Evolutionary conservation across 1,139 yeast genomes (phyloP).

Genomic region (Yamadazyma aaseri): DNA sequence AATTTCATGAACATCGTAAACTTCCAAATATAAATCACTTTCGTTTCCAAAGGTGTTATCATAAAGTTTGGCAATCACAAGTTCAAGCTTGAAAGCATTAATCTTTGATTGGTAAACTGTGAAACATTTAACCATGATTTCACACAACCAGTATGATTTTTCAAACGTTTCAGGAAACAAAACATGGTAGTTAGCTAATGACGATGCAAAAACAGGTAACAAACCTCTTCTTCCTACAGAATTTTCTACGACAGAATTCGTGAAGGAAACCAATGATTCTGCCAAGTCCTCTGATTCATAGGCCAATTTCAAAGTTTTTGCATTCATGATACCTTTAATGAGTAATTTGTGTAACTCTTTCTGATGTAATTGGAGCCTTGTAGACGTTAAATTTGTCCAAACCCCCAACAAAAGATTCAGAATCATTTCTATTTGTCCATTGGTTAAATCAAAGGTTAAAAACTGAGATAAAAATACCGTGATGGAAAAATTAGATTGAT

Average conservation of each 20-base stretch:
- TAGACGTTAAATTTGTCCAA: slow-evolving; percentile 61
- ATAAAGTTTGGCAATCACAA: slow-evolving; percentile 49
- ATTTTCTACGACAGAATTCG: slow-evolving; percentile 44
- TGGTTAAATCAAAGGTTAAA: slow-evolving; percentile 6
- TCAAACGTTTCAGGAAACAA: slow-evolving; percentile 31
- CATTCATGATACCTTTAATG: slow-evolving; percentile 30
- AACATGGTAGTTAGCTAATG: slow-evolving; percentile 43
- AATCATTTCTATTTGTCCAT: slow-evolving; percentile 14
- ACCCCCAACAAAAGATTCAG: slow-evolving; percentile 37
- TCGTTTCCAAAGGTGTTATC: slow-evolving; percentile 34
- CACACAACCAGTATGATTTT: slow-evolving; percentile 51
- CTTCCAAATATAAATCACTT: slow-evolving; percentile 40
- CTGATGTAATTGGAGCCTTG: slow-evolving; percentile 65
- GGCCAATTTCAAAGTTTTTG: slow-evolving; percentile 13
- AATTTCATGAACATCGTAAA: slow-evolving; percentile 63
- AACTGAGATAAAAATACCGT: slow-evolving; percentile 16
- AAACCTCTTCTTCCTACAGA: slow-evolving; percentile 68
- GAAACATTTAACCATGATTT: slow-evolving; percentile 47
- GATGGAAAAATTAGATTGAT: slow-evolving; percentile 25
- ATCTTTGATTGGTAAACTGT: slow-evolving; percentile 54
- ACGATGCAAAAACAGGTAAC: slow-evolving; percentile 55
- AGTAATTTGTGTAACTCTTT: slow-evolving; percentile 57
- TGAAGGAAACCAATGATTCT: slow-evolving; percentile 32
- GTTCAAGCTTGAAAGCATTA: slow-evolving; percentile 61
- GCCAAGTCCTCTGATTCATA: slow-evolving; percentile 18